Evolutionary conservation across 2,329 filamentous ascomycete genomes (phyloP).

Genomic region (Fusarium buharicum): DNA sequence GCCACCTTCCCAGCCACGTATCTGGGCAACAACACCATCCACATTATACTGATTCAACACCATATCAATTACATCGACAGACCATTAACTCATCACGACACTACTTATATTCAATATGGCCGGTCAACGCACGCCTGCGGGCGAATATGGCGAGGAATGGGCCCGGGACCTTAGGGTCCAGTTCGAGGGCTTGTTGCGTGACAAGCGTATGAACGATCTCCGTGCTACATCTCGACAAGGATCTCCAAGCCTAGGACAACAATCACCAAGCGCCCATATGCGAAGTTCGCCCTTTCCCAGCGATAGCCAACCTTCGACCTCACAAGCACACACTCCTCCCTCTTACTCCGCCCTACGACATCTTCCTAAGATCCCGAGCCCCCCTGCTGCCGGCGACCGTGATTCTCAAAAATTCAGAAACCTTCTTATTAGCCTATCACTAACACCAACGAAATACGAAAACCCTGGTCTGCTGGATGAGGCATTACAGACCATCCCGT

Average conservation of each 20-base stretch:
- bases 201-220: conserved; percentile 86
- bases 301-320: conserved; percentile 59
- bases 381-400: conserved; percentile 73
- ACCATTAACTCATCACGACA: background rate
- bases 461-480: conserved; percentile 95
- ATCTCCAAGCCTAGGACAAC: conserved; percentile 65
- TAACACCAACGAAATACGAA: conserved; percentile 93
- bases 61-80: conserved; percentile 10
- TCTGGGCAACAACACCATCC: conserved; percentile 29
- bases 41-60: conserved; percentile 1
- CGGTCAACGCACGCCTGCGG: conserved; percentile 51
- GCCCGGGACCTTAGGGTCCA: conserved; percentile 82
- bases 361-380: conserved; percentile 71
- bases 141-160: conserved; percentile 74
- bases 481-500: conserved; percentile 83
- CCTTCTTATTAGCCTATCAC: conserved; percentile 83
- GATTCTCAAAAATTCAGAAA: conserved; percentile 81
- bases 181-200: conserved; percentile 88
- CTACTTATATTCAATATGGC: conserved; percentile 49
- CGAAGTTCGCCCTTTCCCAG: conserved; percentile 53
- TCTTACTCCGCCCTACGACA: conserved; percentile 62
- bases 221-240: conserved; percentile 63
- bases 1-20: conserved; percentile 18
- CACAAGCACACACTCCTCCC: conserved; percentile 56
- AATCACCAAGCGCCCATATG: conserved; percentile 61